A percentile compares a stretch with the other conserved stretches of the same genome.
These are phyloP conservation scores for Tetrapisispora taiwanensis DNA, from an alignment of 805 yeast genomes.

Conservation along the genomic window DNA sequence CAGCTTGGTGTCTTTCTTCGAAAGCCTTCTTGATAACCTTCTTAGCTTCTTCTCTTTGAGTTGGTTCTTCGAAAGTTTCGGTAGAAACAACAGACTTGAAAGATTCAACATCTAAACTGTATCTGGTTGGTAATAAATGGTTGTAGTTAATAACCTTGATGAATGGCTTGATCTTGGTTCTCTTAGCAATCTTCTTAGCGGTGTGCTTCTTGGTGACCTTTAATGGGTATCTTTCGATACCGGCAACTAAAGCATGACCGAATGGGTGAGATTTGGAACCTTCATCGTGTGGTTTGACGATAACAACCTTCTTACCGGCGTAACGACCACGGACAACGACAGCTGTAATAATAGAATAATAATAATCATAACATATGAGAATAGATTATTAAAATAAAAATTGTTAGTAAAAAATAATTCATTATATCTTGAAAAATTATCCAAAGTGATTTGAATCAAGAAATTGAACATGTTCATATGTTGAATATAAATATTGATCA, in stretches of 20 bases:
- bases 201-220: slow-evolving; percentile 93
- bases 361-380: not conserved
- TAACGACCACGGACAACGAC: slow-evolving; percentile 99
- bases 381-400: slow-evolving; percentile 5
- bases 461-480: too few relatives aligned
- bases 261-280: slow-evolving; percentile 98
- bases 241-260: slow-evolving; percentile 99
- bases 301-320: slow-evolving; percentile 99
- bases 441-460: too few relatives aligned
- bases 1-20: slow-evolving; percentile 98
- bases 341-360: slow-evolving; percentile 39
- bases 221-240: slow-evolving; percentile 97
- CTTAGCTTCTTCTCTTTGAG: slow-evolving; percentile 98
- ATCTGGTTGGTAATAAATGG: slow-evolving; percentile 99
- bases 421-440: not conserved
- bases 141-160: slow-evolving; percentile 98
- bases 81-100: slow-evolving; percentile 85
- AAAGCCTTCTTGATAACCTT: slow-evolving; percentile 97
- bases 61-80: slow-evolving; percentile 93
- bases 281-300: slow-evolving; percentile 95
- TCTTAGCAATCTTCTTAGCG: slow-evolving; percentile 92
- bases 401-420: slow-evolving; percentile 20
- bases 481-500: too few relatives aligned
- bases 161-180: slow-evolving; percentile 98
- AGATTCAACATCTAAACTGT: slow-evolving; percentile 92